Conservation (phyloP, 495 filamentous ascomycete genomes). For the Penicillium canariense region DNA sequence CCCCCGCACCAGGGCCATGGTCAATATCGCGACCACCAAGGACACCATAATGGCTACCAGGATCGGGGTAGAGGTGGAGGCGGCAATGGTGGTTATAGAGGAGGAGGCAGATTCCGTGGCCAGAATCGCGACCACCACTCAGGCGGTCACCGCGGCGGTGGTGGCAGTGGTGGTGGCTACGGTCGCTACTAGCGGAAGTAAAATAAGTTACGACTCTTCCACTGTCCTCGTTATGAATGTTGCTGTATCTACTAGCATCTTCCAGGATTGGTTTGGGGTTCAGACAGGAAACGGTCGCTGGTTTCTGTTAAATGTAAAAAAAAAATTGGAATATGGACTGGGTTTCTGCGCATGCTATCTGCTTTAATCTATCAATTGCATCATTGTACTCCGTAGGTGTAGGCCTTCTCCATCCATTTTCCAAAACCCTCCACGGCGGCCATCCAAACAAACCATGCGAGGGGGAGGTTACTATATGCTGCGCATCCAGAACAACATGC, state of each 20-base stretch:
- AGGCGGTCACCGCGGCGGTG: constrained; percentile 22
- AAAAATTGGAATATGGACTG: not conserved
- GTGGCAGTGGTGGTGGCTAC: constrained; percentile 35
- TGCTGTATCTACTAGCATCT: constrained; percentile 6
- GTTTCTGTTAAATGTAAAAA: not conserved
- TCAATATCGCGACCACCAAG: constrained; percentile 28
- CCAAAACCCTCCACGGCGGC: too few relatives aligned
- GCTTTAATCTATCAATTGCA: too few relatives aligned
- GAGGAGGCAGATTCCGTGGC: constrained; percentile 29
- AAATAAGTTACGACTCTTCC: not conserved
- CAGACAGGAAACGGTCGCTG: constrained; percentile 5
- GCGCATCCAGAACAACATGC: not conserved
- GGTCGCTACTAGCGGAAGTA: constrained; percentile 36
- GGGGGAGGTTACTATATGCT: not conserved
- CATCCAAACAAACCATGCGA: not conserved
- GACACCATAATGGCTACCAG: constrained; percentile 22
- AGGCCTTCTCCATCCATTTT: too few relatives aligned
- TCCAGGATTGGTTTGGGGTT: not conserved
- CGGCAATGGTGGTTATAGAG: constrained; percentile 21
- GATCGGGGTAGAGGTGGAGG: constrained; percentile 28
- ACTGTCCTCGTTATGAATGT: constrained; percentile 11
- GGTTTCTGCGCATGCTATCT: not conserved
- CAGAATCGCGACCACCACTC: constrained; percentile 29
- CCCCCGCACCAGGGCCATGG: constrained; percentile 24
- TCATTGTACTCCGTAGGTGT: too few relatives aligned